A percentile compares a stretch with the other conserved stretches of the same genome.
These are phyloP conservation scores for Albugo laibachii DNA, from an alignment of 352 stramenopile genomes.

Conservation along the genomic window DNA sequence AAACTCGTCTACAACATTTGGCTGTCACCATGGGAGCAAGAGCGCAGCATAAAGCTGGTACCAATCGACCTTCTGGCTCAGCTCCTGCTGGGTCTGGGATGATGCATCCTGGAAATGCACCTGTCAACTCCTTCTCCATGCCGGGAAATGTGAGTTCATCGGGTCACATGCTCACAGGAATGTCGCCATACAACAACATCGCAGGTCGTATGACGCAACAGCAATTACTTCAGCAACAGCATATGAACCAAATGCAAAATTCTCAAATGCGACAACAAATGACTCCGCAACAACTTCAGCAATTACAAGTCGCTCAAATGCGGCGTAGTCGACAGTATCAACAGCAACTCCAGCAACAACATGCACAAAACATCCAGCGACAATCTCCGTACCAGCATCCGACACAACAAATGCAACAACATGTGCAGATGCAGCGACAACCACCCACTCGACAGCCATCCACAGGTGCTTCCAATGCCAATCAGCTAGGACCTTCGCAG, in stretches of 20 bases:
- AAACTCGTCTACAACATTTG: slow-evolving; percentile 91
- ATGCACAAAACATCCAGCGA: slow-evolving; percentile 17
- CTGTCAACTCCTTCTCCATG: slow-evolving; percentile 1
- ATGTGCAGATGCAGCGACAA: slow-evolving; percentile 46
- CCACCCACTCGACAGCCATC: slow-evolving; percentile 26
- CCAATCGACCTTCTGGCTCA: slow-evolving; percentile 15
- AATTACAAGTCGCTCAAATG: slow-evolving; percentile 19
- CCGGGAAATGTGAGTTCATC: no score
- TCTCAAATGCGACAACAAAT: slow-evolving; percentile 64
- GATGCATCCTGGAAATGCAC: slow-evolving; percentile 12
- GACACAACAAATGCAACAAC: slow-evolving; percentile 33
- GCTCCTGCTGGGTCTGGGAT: slow-evolving; percentile 5
- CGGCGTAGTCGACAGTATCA: slow-evolving; percentile 2
- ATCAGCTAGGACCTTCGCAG: slow-evolving; percentile 15
- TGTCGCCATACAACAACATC: slow-evolving; percentile 39
- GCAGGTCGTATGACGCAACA: slow-evolving; percentile 67
- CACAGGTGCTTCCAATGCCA: slow-evolving; percentile 6
- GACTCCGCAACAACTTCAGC: slow-evolving; percentile 59
- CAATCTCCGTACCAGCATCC: slow-evolving; percentile 27
- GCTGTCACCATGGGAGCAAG: slow-evolving; percentile 80
- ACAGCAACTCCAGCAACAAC: slow-evolving; percentile 12
- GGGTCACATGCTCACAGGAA: slow-evolving; percentile 12
- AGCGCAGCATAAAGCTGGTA: slow-evolving; percentile 51
- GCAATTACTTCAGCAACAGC: slow-evolving; percentile 48
- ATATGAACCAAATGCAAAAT: slow-evolving; percentile 65